phyloP scores from a whole-genome alignment of 2,329 filamentous ascomycete genomes.

The Fusarium ramigenum region DNA sequence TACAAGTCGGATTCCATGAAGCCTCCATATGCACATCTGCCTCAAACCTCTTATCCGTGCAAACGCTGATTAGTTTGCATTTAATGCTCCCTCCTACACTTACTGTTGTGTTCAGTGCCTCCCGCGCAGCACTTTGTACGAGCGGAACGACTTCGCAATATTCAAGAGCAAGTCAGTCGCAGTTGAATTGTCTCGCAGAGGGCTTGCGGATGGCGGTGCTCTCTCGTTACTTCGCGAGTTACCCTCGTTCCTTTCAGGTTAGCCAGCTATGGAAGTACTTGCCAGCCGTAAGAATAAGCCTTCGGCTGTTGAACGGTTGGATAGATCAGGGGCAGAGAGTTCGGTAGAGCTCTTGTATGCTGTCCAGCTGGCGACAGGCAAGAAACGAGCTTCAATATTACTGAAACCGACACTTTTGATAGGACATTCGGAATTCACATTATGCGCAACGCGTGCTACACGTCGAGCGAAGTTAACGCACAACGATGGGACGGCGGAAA shows the following conservation, averaged over 20 bases:
- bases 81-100: background rate
- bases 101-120: background rate
- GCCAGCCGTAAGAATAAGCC: background rate
- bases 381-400: background rate
- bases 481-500: background rate
- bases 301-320: background rate
- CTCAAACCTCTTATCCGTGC: background rate
- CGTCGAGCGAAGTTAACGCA: background rate
- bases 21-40: background rate
- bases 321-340: background rate
- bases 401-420: background rate
- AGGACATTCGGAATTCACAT: background rate
- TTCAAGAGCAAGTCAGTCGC: background rate
- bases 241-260: background rate
- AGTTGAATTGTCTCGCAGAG: background rate
- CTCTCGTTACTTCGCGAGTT: background rate
- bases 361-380: background rate
- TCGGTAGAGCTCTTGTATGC: background rate
- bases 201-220: background rate
- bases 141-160: too few species aligned
- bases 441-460: background rate
- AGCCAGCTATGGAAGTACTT: background rate
- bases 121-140: background rate
- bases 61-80: background rate
- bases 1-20: background rate